A percentile compares a stretch with the other conserved stretches of the same genome.
Evolutionary conservation across 352 stramenopile species (phyloP).

Genomic region (Poterioochromonas sp.): DNA sequence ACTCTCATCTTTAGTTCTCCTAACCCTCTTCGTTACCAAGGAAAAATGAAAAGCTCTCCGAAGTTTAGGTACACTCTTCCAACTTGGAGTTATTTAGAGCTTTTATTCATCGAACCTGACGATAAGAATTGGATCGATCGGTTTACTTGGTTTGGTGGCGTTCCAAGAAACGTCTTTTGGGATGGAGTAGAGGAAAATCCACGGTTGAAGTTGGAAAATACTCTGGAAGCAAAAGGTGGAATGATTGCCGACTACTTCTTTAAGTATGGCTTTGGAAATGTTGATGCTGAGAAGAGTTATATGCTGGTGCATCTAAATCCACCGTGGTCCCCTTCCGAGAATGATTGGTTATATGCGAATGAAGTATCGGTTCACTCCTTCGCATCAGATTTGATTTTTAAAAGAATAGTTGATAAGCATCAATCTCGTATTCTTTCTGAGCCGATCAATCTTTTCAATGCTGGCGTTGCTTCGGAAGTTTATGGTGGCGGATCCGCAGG

Average conservation of each 20-base stretch:
- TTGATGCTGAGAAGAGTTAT: not conserved
- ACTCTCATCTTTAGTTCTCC: conserved; percentile 16
- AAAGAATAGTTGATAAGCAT: not conserved
- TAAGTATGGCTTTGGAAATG: conserved; percentile 10
- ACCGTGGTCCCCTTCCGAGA: not conserved
- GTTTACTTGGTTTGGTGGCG: not conserved
- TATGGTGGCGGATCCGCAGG: not conserved
- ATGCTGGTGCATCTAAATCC: conserved; percentile 15
- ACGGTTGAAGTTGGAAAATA: not conserved
- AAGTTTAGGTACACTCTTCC: not conserved
- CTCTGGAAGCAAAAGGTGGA: not conserved
- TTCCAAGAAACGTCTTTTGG: not conserved
- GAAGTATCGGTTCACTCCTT: not conserved
- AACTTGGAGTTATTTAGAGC: conserved; percentile 2
- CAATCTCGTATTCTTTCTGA: not conserved
- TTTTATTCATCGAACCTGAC: not conserved
- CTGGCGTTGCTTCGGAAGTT: not conserved
- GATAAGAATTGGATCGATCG: not conserved
- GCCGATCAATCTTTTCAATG: not conserved
- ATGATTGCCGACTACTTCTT: conserved; percentile 1
- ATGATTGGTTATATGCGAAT: not conserved
- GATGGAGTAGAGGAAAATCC: not conserved
- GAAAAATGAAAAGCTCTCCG: not conserved
- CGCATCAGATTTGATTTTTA: not conserved
- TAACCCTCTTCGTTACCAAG: not conserved